phyloP scores from a whole-genome alignment of 371 early-diverging fungal genomes.

The Mucor velutinosus region DNA sequence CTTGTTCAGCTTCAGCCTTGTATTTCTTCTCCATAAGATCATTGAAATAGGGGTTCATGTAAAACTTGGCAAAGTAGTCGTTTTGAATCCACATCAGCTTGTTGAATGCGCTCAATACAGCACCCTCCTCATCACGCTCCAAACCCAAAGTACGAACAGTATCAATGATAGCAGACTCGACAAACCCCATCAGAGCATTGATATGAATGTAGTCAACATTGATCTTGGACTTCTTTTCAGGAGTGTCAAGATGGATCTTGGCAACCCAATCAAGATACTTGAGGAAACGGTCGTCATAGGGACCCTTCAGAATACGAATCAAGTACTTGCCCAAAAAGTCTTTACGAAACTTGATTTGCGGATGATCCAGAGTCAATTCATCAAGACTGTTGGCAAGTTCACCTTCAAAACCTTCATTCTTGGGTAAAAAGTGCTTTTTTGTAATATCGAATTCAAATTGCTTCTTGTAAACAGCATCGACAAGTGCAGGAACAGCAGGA shows the following conservation, averaged over 20 bases:
- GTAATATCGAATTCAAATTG: conserved; percentile 67
- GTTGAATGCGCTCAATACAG: conserved; percentile 74
- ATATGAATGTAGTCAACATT: conserved; percentile 85
- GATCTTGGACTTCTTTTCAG: conserved; percentile 73
- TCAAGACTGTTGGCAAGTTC: conserved; percentile 42
- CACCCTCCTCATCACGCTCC: conserved; percentile 57
- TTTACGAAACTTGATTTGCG: conserved; percentile 84
- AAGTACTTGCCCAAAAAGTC: conserved; percentile 75
- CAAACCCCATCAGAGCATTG: conserved; percentile 77
- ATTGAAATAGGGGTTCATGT: conserved; percentile 44
- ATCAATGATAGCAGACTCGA: conserved; percentile 65
- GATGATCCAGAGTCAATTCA: conserved; percentile 58
- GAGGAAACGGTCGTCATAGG: conserved; percentile 73
- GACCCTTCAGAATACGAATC: conserved; percentile 68
- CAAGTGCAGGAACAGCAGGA: conserved; percentile 77
- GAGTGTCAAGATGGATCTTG: conserved; percentile 69
- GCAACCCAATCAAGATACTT: conserved; percentile 81
- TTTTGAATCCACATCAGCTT: conserved; percentile 91
- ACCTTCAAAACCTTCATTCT: conserved; percentile 70
- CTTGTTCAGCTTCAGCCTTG: background rate
- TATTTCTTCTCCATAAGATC: conserved; percentile 10
- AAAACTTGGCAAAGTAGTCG: conserved; percentile 82
- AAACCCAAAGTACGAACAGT: conserved; percentile 62
- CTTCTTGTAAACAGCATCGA: conserved; percentile 73
- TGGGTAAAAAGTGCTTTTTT: conserved; percentile 62